Conservation (phyloP, 1,284 basidiomycete genomes). For the Rhodotorula mucilaginosa region DNA sequence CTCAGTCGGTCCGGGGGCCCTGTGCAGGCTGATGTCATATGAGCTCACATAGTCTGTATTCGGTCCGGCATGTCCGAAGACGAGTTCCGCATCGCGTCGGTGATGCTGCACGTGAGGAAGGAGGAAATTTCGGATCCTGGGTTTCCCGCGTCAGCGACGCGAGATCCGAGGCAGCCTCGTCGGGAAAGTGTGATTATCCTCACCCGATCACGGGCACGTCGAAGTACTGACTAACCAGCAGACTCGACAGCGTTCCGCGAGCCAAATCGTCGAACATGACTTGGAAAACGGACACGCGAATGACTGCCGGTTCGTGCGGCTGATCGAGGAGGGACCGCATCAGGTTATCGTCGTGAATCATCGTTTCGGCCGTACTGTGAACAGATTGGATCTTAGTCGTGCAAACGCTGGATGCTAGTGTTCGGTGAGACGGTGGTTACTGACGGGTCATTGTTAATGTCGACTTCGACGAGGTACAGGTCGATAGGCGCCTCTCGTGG, state of each 20-base stretch:
- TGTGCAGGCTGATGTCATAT: no score
- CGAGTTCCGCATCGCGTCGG: conserved; percentile 16
- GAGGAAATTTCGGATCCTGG: conserved; percentile 32
- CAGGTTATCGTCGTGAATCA: conserved; percentile 27
- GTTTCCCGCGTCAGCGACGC: background rate
- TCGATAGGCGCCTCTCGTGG: conserved; percentile 22
- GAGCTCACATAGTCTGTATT: conserved; percentile 24
- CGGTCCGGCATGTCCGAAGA: conserved; percentile 21
- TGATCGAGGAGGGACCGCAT: conserved; percentile 26
- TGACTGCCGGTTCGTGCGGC: conserved; percentile 31
- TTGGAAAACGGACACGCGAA: conserved; percentile 12
- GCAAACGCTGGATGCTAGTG: background rate
- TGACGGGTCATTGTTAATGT: conserved; percentile 31
- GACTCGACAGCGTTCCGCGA: conserved; percentile 11
- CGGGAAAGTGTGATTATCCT: background rate
- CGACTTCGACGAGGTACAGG: conserved; percentile 30
- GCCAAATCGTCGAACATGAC: conserved; percentile 24
- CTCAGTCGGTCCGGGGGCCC: background rate
- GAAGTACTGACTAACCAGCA: conserved; percentile 25
- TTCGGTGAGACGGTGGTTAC: background rate
- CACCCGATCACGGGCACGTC: conserved; percentile 32
- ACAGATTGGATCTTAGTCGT: background rate
- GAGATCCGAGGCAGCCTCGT: no score
- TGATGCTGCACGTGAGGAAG: conserved; percentile 29
- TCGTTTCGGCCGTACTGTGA: conserved; percentile 5